Evolutionary conservation across 73 alveolate species (phyloP), one percentile per base, ranked within the genome.

Genomic region (Vitrella brassicaformis): DNA sequence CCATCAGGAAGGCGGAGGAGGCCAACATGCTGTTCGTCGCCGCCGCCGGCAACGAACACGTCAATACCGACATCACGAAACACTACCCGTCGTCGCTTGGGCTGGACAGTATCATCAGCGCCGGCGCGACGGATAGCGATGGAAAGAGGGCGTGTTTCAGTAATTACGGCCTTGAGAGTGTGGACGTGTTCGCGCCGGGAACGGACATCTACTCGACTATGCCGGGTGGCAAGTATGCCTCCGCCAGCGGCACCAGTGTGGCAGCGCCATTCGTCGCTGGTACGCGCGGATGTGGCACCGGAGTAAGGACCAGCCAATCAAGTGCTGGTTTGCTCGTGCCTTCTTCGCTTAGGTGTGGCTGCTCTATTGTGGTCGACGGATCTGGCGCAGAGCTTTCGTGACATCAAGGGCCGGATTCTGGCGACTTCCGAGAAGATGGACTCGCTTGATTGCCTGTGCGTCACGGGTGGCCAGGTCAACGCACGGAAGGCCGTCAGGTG

Each of bases 231-330:
- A 32, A 47, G 65, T 71, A 76, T 47, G 79, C 72, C 0, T 77
- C 74, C 1, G 72, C 68, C 25, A 68, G 79, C 26, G 85, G 85
- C 31, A 77, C 85, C 39, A 26, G 67, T 46, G 68, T 77, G 85
- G 85, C 85, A 7, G 68, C 85, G 30, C 85, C 85, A 14, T 72
- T 64, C 72, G 85, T 77, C 27, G 70, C 80, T 25, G 85, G 85
- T n/a, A n/a, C n/a, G n/a, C n/a, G n/a, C n/a, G n/a, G n/a, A n/a
- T n/a, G n/a, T n/a, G n/a, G n/a, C n/a, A n/a, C n/a, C n/a, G n/a
- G n/a, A n/a, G n/a, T n/a, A n/a, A n/a, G n/a, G n/a, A n/a, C n/a
- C n/a, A n/a, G n/a, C n/a, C n/a, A n/a, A n/a, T n/a, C n/a, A n/a
- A n/a, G n/a, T n/a, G n/a, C n/a, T n/a, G n/a, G n/a, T n/a, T n/a